Evolutionary conservation across 805 yeast genomes (phyloP).

Genomic region (Ogataea salicorniae): DNA sequence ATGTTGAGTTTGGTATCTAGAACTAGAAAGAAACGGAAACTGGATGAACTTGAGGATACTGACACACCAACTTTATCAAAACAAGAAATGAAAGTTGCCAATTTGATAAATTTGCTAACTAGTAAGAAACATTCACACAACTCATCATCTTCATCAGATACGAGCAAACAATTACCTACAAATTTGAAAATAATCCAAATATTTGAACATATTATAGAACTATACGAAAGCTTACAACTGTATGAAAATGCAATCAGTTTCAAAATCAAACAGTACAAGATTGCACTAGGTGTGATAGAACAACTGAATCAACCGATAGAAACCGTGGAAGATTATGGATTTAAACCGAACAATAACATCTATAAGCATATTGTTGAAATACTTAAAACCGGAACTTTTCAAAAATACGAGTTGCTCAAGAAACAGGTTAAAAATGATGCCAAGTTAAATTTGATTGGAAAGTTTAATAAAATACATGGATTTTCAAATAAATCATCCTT

Average conservation of each 20-base stretch:
- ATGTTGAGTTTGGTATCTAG: not conserved
- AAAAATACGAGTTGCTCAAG: constrained; percentile 13
- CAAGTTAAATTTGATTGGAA: constrained; percentile 21
- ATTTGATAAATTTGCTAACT: not conserved
- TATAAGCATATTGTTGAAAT: constrained; percentile 44
- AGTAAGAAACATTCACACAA: not conserved
- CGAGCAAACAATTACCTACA: not conserved
- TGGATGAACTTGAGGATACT: not conserved
- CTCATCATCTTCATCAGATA: not conserved
- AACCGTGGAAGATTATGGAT: constrained; percentile 35
- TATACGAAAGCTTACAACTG: constrained; percentile 20
- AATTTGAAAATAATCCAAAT: constrained; percentile 29
- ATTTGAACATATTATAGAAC: constrained; percentile 28
- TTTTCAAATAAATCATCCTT: constrained; percentile 42
- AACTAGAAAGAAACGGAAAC: not conserved
- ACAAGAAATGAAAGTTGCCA: not conserved
- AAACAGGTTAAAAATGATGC: constrained; percentile 16
- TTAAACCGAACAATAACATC: constrained; percentile 38
- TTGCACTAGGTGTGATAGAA: constrained; percentile 37
- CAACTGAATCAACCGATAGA: constrained; percentile 25
- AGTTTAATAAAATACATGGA: constrained; percentile 41
- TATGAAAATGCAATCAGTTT: constrained; percentile 16
- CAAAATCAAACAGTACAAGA: constrained; percentile 30
- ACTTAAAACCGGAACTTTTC: constrained; percentile 31
- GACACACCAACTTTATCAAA: no score